Base-by-base conservation (phyloP, 306 rosid genomes). In the Fragaria ananassa region DNA sequence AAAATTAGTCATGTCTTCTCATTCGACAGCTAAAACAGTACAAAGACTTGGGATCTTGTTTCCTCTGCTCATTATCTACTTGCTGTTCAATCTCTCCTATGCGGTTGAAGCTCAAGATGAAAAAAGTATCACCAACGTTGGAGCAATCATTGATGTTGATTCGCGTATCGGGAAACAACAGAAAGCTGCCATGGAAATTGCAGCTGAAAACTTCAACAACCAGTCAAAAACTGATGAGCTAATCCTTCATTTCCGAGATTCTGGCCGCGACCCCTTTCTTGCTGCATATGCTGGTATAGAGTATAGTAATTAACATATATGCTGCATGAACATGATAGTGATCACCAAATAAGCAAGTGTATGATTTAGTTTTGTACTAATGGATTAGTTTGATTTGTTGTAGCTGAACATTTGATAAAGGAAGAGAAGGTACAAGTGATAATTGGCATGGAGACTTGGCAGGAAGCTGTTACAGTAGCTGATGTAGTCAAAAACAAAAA, bases 151-250 rank as follows among this genome's bases (percentile, higher is more conserved):
- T 34, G 86, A 86, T 76, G 13, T 83, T 29, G 51, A 8, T 79
- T 82, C 90, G 42, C 82, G 13, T 34, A 66, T 84, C 50, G 90
- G 87, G 2, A 88, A 74, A 21, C 79, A 88, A n/a, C 82, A 84
- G 41, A 86, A 81, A 82, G 66, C 56, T 60, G 83, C 86, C 71
- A 88, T 86, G 85, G 77, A 86, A 75, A 80, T 88, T 64, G 87
- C 88, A 49, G 80, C 74, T 27, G 76, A 54, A 74, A 82, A 71
- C 35, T 70, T 80, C 80, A 88, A 86, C 46, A 21, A 63, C 12
- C 23, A 3, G 17, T 70, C 84, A 39, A 44, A 29, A 29, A n/a
- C 10, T 41, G 60, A 53, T 49, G 77, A 76, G 62, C 42, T 76
- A 27, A 51, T 12, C 10, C 68, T 76, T 45, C 17, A 63, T 70